Percentiles rank a stretch among this genome's conserved stretches.
Evolutionary conservation across 2,329 filamentous ascomycete species (phyloP).

Genomic region (Xylariomycetidae sp.): DNA sequence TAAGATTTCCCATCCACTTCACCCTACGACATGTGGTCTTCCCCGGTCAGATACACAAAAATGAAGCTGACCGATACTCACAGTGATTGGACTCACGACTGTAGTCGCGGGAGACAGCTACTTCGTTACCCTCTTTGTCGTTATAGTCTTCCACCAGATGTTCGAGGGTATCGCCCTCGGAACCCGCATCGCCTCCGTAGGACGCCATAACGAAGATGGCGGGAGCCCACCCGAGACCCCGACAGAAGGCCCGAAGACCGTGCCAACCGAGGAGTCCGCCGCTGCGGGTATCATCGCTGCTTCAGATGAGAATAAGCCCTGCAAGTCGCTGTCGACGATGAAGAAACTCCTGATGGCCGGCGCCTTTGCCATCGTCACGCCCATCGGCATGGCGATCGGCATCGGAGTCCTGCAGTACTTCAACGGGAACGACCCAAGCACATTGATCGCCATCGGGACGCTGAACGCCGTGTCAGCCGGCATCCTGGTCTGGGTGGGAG

Average conservation of each 20-base stretch:
- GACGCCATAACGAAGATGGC: no score
- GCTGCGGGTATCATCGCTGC: background rate
- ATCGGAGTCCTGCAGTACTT: conserved; percentile 66
- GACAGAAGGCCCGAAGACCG: conserved; percentile 18
- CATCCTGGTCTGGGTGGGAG: conserved; percentile 73
- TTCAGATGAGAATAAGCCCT: background rate
- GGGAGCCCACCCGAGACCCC: no score
- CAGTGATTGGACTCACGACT: conserved; percentile 60
- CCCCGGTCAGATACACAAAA: no score
- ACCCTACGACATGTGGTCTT: no score
- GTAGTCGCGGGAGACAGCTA: conserved; percentile 54
- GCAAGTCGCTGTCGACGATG: conserved; percentile 28
- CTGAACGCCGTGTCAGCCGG: conserved; percentile 70
- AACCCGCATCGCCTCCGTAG: conserved; percentile 61
- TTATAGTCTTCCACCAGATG: conserved; percentile 75
- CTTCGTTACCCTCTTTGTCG: conserved; percentile 55
- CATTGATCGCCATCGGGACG: conserved; percentile 67
- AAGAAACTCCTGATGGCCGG: conserved; percentile 58
- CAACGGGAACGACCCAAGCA: conserved; percentile 67
- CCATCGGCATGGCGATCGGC: conserved; percentile 76
- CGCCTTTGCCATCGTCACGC: conserved; percentile 67
- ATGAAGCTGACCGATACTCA: conserved; percentile 9
- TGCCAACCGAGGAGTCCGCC: background rate
- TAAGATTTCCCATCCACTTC: conserved; percentile 33
- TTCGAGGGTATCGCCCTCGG: conserved; percentile 75